phyloP scores from a whole-genome alignment of 768 basidiomycete species.

The Crassisporium funariophilum region DNA sequence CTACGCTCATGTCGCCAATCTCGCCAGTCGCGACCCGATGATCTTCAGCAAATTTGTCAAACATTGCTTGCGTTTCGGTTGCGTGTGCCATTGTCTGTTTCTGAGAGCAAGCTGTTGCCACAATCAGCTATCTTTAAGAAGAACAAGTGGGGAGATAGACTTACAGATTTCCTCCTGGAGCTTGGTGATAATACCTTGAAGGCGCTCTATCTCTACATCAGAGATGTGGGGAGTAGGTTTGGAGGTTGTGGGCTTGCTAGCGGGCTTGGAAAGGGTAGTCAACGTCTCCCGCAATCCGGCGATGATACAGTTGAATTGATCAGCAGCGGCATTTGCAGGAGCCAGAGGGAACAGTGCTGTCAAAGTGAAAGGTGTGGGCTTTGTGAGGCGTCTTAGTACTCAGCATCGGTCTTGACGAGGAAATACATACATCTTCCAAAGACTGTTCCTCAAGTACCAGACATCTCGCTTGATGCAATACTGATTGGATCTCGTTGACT shows the following conservation, averaged over 20 bases:
- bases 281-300: constrained; percentile 40
- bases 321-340: constrained; percentile 49
- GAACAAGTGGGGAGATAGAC: constrained; percentile 15
- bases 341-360: constrained; percentile 56
- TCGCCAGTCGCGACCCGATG: constrained; percentile 37
- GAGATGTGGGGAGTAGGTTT: constrained; percentile 18
- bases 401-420: too few relatives aligned
- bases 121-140: constrained; percentile 1
- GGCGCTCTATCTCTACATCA: constrained; percentile 48
- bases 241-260: constrained; percentile 17
- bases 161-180: constrained; percentile 63
- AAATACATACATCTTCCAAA: constrained; percentile 47
- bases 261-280: constrained; percentile 28
- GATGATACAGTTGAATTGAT: constrained; percentile 49
- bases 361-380: constrained; percentile 49
- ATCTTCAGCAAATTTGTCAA: constrained; percentile 55
- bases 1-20: constrained; percentile 48
- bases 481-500: constrained; percentile 65
- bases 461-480: constrained; percentile 49
- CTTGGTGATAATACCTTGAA: constrained; percentile 51
- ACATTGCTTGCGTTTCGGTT: constrained; percentile 51
- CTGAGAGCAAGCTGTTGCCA: constrained; percentile 36
- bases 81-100: constrained; percentile 44
- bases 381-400: constrained; percentile 14
- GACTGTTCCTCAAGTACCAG: constrained; percentile 35